Conservation (phyloP, 2,329 filamentous ascomycete genomes). For the Parastagonospora nodorum region DNA sequence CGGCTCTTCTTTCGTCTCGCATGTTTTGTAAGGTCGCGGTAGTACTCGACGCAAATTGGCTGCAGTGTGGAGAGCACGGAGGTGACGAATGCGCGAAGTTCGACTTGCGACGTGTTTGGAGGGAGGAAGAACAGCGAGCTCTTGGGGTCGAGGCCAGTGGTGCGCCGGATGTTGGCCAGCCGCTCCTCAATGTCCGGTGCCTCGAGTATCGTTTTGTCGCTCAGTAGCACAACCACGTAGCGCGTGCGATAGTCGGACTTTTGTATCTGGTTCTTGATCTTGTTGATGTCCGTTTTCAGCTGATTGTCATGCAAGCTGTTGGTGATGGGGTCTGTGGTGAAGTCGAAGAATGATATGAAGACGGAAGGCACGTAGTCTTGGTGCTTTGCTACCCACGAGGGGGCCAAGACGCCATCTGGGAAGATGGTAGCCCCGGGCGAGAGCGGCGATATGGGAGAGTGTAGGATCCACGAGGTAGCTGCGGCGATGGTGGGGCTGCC, state of each 20-base stretch:
- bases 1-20: slow-evolving; percentile 84
- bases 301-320: slow-evolving; percentile 83
- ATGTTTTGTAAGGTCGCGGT: slow-evolving; percentile 92
- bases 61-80: slow-evolving; percentile 76
- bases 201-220: slow-evolving; percentile 67
- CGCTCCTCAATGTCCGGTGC: slow-evolving; percentile 72
- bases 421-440: slow-evolving; percentile 82
- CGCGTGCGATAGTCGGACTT: slow-evolving; percentile 77
- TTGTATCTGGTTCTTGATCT: slow-evolving; percentile 70
- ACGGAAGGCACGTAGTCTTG: slow-evolving; percentile 81
- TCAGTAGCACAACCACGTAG: slow-evolving; percentile 77
- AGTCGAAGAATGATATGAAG: slow-evolving; percentile 78
- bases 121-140: slow-evolving; percentile 81
- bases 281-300: slow-evolving; percentile 84
- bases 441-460: slow-evolving; percentile 90
- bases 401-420: slow-evolving; percentile 84
- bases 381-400: slow-evolving; percentile 86
- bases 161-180: slow-evolving; percentile 76
- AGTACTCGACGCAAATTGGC: slow-evolving; percentile 81
- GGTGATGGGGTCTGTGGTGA: slow-evolving; percentile 73
- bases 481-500: slow-evolving; percentile 58
- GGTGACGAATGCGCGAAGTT: slow-evolving; percentile 74
- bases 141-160: slow-evolving; percentile 81
- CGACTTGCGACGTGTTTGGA: slow-evolving; percentile 70
- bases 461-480: slow-evolving; percentile 61